Conservation (phyloP, 257 asterid genomes). For the Misopates orontium region DNA sequence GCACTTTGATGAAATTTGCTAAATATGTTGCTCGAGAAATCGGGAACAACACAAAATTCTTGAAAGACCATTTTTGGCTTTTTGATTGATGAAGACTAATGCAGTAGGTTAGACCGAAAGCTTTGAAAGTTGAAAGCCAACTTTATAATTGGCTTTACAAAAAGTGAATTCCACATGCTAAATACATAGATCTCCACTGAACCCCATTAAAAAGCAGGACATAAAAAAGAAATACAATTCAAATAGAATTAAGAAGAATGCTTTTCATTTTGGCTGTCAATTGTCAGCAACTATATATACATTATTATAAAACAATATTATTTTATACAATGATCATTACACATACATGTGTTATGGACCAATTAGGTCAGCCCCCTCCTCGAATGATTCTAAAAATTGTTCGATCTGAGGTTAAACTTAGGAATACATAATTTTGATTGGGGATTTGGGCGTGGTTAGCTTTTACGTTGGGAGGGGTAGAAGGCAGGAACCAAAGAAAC, state of each 20-base stretch:
- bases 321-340: too few relatives aligned
- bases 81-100: constrained; percentile 21
- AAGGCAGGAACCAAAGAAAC: too few relatives aligned
- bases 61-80: constrained; percentile 10
- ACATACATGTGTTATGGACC: too few relatives aligned
- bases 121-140: constrained; percentile 21
- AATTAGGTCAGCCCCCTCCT: too few relatives aligned
- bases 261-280: constrained; percentile 4
- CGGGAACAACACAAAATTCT: constrained; percentile 15
- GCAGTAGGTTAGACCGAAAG: constrained; percentile 21
- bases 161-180: constrained; percentile 34
- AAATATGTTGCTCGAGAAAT: constrained; percentile 16
- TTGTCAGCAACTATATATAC: too few relatives aligned
- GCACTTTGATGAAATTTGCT: constrained; percentile 7
- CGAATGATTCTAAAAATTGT: too few relatives aligned
- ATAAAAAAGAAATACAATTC: neutral
- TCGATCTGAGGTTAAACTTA: too few relatives aligned
- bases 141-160: constrained; percentile 21
- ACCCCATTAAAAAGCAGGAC: constrained; percentile 22
- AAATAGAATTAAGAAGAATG: constrained; percentile 9
- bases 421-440: too few relatives aligned
- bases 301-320: too few relatives aligned
- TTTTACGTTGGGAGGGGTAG: too few relatives aligned
- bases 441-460: too few relatives aligned
- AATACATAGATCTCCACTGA: constrained; percentile 42